These are phyloP conservation scores for Aspergillus sp. DNA, from an alignment of 2,329 filamentous ascomycete genomes.

Conservation along the genomic window DNA sequence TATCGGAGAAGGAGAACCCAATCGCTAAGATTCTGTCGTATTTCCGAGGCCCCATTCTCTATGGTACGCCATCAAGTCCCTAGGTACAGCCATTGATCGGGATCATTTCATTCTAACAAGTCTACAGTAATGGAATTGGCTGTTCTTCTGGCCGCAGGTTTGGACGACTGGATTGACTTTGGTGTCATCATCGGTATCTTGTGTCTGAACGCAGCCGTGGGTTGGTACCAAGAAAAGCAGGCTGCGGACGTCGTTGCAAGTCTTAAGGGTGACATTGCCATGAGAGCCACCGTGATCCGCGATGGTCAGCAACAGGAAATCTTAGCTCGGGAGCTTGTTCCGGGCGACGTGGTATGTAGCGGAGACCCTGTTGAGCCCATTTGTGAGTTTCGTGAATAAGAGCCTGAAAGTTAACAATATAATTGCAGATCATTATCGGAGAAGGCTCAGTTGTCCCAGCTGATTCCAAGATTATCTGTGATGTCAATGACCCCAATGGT, in stretches of 20 bases:
- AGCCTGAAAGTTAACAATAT: constrained; percentile 19
- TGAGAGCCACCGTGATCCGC: constrained; percentile 69
- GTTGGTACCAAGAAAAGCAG: constrained; percentile 82
- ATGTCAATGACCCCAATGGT: constrained; percentile 67
- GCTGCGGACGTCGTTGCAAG: constrained; percentile 75
- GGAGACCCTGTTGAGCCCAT: background rate
- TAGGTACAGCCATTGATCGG: background rate
- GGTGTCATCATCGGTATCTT: constrained; percentile 78
- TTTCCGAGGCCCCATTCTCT: constrained; percentile 75
- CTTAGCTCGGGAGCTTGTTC: constrained; percentile 70
- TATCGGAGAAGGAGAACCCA: constrained; percentile 76
- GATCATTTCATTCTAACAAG: constrained; percentile 16
- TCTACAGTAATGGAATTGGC: constrained; percentile 69
- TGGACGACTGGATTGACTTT: constrained; percentile 74
- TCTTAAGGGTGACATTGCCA: constrained; percentile 76
- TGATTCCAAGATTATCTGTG: constrained; percentile 71
- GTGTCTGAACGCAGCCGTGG: constrained; percentile 71
- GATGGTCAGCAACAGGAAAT: constrained; percentile 67
- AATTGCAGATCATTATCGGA: constrained; percentile 63
- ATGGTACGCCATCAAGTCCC: constrained; percentile 57
- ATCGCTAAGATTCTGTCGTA: constrained; percentile 73
- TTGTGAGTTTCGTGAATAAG: background rate
- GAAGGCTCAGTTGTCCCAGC: constrained; percentile 72
- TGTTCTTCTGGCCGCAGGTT: constrained; percentile 71
- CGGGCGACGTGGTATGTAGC: constrained; percentile 68